Percentiles rank a stretch among this genome's conserved stretches.
phyloP scores from a whole-genome alignment of 495 filamentous ascomycete genomes.

The Neurospora sublineolata region DNA sequence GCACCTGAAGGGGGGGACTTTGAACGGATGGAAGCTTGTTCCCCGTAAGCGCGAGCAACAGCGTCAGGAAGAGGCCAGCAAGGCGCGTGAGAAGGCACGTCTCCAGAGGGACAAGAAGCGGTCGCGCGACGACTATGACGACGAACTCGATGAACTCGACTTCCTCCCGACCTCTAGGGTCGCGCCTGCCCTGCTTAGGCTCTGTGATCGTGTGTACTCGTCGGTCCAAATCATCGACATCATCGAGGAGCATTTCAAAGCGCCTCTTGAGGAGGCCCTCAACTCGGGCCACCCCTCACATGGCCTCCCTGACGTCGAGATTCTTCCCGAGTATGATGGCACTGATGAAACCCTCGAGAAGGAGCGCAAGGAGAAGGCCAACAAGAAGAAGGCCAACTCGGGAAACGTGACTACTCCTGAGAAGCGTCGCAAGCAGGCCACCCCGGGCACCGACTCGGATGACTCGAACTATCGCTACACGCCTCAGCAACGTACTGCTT shows the following conservation, averaged over 20 bases:
- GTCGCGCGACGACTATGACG: constrained; percentile 15
- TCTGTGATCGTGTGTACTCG: constrained; percentile 23
- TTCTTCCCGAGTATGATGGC: constrained; percentile 35
- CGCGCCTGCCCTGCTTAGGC: constrained; percentile 37
- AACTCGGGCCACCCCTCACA: not conserved
- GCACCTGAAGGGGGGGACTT: constrained; percentile 2
- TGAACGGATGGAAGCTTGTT: constrained; percentile 33
- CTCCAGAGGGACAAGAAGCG: constrained; percentile 11
- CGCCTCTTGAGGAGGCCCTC: constrained; percentile 21
- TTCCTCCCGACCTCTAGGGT: constrained; percentile 12
- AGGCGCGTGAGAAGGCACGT: constrained; percentile 15
- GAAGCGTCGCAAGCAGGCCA: not conserved
- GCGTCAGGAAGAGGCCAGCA: constrained; percentile 22
- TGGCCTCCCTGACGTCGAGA: constrained; percentile 55
- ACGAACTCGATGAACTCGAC: constrained; percentile 13
- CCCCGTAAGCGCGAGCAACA: constrained; percentile 45
- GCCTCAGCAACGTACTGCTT: constrained; percentile 1
- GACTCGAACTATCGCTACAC: not conserved
- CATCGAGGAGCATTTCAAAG: constrained; percentile 8
- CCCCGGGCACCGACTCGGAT: constrained; percentile 1
- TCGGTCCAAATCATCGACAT: constrained; percentile 28
- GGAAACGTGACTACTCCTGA: not conserved
- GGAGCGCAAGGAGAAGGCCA: constrained; percentile 23
- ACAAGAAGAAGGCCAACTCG: not conserved
- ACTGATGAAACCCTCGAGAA: constrained; percentile 8